Base-by-base conservation (phyloP, 2,329 filamentous ascomycete genomes). In the Akanthomyces uredinophilus region DNA sequence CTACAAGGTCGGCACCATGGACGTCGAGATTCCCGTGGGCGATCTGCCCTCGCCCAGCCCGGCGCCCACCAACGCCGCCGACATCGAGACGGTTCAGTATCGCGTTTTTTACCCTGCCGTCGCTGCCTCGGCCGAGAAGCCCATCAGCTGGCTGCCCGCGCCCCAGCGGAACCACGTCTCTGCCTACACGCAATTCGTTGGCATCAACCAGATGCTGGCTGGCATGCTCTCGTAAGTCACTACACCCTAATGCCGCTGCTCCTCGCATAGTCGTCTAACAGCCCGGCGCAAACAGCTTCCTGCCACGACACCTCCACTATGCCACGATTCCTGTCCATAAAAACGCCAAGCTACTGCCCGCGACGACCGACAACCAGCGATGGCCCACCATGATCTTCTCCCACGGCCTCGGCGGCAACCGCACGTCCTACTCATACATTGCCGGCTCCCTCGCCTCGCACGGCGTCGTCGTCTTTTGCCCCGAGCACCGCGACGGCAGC, bases 341-440 rank as follows among this genome's bases (percentile, higher is more conserved):
- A 67, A 90, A 92, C 71, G 90, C 90, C 13, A 79, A 81, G 6
- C 74, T 93, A 8, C 81, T 87, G 70, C 64, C 78, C 63, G 70
- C 85, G 63, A 69, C 77, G 13, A 75, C 78, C 4, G 69, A 77
- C 4, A 75, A 77, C 63, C 77, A 79, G 61, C 79, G 85, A 76
- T 95, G 90, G 88, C 91, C 92, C 0, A 89, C 91, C 0, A 87
- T 92, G 78, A 80, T 96, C 65, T 96, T 96, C 75, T 95, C 91
- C 1, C 92, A 96, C 71, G 92, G 92, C 1, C 80, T 96, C 1
- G 92, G 90, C 43, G 92, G 92, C 43, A 88, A 85, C 64, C 83
- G 90, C 66, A 95, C 95, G 69, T 86, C 90, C 13, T 96, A 96
- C 76, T 94, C 90, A n/a, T 88, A 93, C 70, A 77, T 96, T 27